Base-by-base conservation (phyloP, 805 yeast species). In the Sugiyamaella floridensis region DNA sequence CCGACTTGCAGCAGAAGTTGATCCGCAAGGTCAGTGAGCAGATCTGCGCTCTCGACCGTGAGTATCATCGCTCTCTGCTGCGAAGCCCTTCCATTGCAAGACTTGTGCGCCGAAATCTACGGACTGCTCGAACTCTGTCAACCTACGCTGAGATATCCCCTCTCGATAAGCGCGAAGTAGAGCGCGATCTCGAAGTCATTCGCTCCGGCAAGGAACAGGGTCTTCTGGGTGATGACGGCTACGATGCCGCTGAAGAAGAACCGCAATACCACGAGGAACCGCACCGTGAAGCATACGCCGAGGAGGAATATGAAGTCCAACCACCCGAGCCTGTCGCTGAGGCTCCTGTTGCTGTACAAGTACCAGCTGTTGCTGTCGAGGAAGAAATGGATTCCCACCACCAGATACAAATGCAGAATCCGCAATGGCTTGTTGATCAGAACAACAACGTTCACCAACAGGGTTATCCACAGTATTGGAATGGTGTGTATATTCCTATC, bases 41-140 rank as follows among this genome's bases (percentile, higher is more conserved):
- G 49, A 52, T 67, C 45, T 48, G 60, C 20, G 50, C 55, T 20
- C 53, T 66, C 40, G 61, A 58, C 54, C 55, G 49, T 20, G 70
- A 66, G 51, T 58, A 56, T 47, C 55, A 55, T 26, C 42, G 54
- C 19, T 44, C 53, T 20, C 47, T 47, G 51, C 44, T 43, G 51
- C 42, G 28, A 47, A 29, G 49, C 55, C 43, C 59, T 53, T 42
- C 59, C 12, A 58, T 51, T 16, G 44, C 55, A 18, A 63, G 60
- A 50, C 57, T 63, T 55, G 59, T 64, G 48, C 55, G 58, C 41
- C 51, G 50, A 12, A 66, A 66, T 52, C 55, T 64, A 16, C 60
- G 59, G 44, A 59, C 61, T n/a, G 66, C 60, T 20, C 51, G 55
- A 34, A 42, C 44, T n/a, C 49, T 65, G 20, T 51, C 59, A 2